Percentiles rank a stretch among this genome's conserved stretches.
These are phyloP conservation scores for Pinus tabuliformis DNA, from an alignment of 75 land plant genomes.

Conservation along the genomic window DNA sequence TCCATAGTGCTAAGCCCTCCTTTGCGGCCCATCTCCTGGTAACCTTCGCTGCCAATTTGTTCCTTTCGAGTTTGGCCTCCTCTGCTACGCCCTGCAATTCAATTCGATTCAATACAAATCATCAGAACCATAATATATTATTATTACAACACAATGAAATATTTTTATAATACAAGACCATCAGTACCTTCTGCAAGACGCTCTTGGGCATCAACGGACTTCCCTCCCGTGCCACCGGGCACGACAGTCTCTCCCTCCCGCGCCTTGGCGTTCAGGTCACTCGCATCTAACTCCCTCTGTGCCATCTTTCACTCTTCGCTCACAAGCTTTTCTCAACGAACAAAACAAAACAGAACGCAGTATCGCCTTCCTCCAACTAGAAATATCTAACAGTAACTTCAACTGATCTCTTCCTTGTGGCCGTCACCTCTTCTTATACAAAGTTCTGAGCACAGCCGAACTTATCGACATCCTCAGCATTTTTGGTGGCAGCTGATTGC, in stretches of 20 bases:
- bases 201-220: conserved; percentile 59
- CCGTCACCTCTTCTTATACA: too few species aligned
- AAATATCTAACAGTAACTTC: too few species aligned
- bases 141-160: too few species aligned
- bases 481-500: too few species aligned
- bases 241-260: conserved; percentile 64
- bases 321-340: too few species aligned
- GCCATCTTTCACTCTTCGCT: conserved; percentile 7
- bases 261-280: conserved; percentile 31
- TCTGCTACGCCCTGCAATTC: conserved; percentile 31
- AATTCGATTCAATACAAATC: conserved; percentile 24
- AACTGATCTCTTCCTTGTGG: too few species aligned
- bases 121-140: conserved; percentile 71
- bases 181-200: conserved; percentile 77
- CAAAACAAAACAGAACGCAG: too few species aligned
- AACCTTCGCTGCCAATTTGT: conserved; percentile 64
- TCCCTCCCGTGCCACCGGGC: conserved; percentile 61
- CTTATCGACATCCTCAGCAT: too few species aligned
- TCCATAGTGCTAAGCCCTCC: conserved; percentile 27
- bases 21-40: conserved; percentile 51
- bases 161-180: conserved; percentile 26
- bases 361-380: too few species aligned
- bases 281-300: background rate
- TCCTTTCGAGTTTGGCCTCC: conserved; percentile 56
- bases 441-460: too few species aligned